phyloP scores from a whole-genome alignment of 106 monocot species.

The Triglochin maritima region DNA sequence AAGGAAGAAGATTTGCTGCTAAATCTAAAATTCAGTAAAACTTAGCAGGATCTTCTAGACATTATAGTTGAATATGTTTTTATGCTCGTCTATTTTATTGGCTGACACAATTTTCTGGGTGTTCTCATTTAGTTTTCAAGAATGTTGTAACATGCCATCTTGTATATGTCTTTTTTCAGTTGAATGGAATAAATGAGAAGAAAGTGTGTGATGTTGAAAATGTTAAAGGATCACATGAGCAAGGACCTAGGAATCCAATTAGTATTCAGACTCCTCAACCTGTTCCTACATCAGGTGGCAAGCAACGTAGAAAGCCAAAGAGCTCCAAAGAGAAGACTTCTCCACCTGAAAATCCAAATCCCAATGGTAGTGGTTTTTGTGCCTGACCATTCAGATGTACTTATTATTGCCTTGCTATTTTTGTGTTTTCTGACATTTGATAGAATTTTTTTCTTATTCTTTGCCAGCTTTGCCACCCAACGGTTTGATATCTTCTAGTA shows the following conservation, averaged over 20 bases:
- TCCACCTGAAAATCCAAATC: slow-evolving; percentile 13
- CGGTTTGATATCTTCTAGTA: slow-evolving; percentile 24
- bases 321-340: slow-evolving; percentile 28
- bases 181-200: slow-evolving; percentile 10
- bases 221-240: slow-evolving; percentile 1
- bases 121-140: neutral
- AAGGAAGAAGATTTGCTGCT: too few species aligned
- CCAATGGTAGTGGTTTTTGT: slow-evolving; percentile 33
- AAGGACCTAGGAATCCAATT: slow-evolving; percentile 18
- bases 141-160: neutral
- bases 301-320: slow-evolving; percentile 34
- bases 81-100: neutral
- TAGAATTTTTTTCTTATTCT: neutral
- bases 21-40: too few species aligned
- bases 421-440: neutral
- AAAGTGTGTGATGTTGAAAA: slow-evolving; percentile 8
- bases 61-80: neutral
- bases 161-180: slow-evolving; percentile 19
- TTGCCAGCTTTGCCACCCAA: slow-evolving; percentile 18
- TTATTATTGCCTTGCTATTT: too few species aligned
- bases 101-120: too few species aligned
- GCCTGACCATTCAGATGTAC: neutral
- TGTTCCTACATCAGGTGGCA: slow-evolving; percentile 11
- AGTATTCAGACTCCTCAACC: slow-evolving; percentile 14
- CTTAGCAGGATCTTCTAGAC: too few species aligned